A percentile compares a stretch with the other conserved stretches of the same genome.
These are phyloP conservation scores for Syzygium syzygioides DNA, from an alignment of 441 rosid species.

Conservation along the genomic window DNA sequence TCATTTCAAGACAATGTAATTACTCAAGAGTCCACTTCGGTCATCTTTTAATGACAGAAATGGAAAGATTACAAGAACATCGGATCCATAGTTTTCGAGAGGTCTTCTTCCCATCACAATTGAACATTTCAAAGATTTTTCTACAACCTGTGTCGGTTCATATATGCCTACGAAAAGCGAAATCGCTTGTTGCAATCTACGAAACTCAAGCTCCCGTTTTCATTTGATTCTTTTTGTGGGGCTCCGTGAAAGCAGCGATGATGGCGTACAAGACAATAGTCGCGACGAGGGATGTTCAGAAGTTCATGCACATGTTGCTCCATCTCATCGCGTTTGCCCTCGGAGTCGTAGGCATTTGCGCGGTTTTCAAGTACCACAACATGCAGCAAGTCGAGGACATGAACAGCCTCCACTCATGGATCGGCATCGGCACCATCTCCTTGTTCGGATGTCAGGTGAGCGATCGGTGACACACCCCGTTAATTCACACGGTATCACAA, in stretches of 20 bases:
- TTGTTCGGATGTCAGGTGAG: slow-evolving; percentile 8
- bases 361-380: slow-evolving; percentile 10
- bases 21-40: background rate
- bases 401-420: slow-evolving; percentile 18
- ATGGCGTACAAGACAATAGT: background rate
- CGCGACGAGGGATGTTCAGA: background rate
- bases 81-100: background rate
- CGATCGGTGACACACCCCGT: background rate
- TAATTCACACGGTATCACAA: background rate
- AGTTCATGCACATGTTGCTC: background rate
- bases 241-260: background rate
- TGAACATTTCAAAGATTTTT: background rate
- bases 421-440: slow-evolving; percentile 13
- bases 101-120: background rate
- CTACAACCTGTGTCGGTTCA: background rate
- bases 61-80: background rate
- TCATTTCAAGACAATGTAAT: no score
- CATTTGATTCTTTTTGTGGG: background rate
- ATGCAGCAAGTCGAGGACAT: background rate
- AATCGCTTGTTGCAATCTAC: background rate
- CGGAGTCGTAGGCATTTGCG: slow-evolving; percentile 3
- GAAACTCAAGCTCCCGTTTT: background rate
- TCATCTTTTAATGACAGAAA: background rate
- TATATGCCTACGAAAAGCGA: background rate
- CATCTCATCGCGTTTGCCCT: slow-evolving; percentile 1